These are phyloP conservation scores for Moesziomyces sp. DNA, from an alignment of 1,284 basidiomycete genomes.

Conservation along the genomic window DNA sequence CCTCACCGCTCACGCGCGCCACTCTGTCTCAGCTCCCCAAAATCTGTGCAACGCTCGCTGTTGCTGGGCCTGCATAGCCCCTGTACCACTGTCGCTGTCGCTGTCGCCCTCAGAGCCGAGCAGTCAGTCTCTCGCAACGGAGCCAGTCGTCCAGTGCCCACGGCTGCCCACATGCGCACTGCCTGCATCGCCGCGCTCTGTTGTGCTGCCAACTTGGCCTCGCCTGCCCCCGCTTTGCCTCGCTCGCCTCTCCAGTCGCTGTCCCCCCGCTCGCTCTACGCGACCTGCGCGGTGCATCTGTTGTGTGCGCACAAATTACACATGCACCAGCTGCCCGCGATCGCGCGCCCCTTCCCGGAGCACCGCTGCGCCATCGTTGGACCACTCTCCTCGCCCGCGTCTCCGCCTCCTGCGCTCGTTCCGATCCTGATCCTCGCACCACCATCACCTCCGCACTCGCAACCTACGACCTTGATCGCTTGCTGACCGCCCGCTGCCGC, in stretches of 20 bases:
- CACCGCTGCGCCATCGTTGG: neutral
- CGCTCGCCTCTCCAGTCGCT: no score
- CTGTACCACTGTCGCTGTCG: no score
- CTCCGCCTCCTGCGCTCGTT: neutral
- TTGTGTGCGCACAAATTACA: neutral
- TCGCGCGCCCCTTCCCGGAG: neutral
- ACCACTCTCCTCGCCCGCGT: neutral
- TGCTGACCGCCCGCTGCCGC: neutral
- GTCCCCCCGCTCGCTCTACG: neutral
- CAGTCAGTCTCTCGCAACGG: no score
- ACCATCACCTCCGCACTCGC: neutral
- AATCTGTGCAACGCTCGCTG: no score
- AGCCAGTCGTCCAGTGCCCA: no score
- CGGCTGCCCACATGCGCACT: neutral
- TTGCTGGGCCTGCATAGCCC: no score
- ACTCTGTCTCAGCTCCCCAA: no score
- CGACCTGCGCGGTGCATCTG: neutral
- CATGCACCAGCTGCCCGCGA: neutral
- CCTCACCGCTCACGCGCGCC: no score
- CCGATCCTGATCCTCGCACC: neutral
- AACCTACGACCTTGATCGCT: neutral
- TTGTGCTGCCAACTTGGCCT: neutral
- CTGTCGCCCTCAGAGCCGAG: no score
- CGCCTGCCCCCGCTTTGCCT: neutral
- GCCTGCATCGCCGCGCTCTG: neutral